These are phyloP conservation scores for Microdochium paspali DNA, from an alignment of 2,329 filamentous ascomycete genomes.

Conservation along the genomic window DNA sequence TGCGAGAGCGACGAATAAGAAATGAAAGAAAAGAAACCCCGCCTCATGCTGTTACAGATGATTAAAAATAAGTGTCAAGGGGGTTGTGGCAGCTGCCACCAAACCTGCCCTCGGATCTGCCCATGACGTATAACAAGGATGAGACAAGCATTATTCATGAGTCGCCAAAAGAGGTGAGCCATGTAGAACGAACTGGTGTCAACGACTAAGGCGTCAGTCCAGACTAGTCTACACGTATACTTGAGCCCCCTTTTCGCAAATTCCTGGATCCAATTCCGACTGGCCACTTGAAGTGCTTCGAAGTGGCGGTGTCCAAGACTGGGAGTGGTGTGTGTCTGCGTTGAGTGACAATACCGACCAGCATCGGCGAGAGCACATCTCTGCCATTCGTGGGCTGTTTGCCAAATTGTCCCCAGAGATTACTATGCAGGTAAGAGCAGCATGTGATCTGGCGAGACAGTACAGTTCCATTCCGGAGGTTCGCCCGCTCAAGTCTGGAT, in stretches of 20 bases:
- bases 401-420: background rate
- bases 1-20: background rate
- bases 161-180: too few relatives aligned
- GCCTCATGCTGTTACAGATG: background rate
- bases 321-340: background rate
- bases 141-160: background rate
- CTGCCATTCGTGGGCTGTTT: background rate
- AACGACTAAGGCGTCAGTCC: too few relatives aligned
- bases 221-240: too few relatives aligned
- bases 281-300: too few relatives aligned
- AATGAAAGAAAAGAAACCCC: background rate
- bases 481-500: too few relatives aligned
- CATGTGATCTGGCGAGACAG: background rate
- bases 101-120: background rate
- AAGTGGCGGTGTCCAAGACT: background rate
- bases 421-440: background rate
- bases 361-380: background rate
- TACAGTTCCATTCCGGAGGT: background rate
- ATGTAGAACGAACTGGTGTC: too few relatives aligned
- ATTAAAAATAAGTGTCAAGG: background rate
- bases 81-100: background rate
- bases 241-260: too few relatives aligned
- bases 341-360: background rate
- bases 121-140: background rate
- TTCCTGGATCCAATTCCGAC: too few relatives aligned